These are phyloP conservation scores for Brassica nigra DNA, from an alignment of 345 rosid genomes.

Conservation along the genomic window DNA sequence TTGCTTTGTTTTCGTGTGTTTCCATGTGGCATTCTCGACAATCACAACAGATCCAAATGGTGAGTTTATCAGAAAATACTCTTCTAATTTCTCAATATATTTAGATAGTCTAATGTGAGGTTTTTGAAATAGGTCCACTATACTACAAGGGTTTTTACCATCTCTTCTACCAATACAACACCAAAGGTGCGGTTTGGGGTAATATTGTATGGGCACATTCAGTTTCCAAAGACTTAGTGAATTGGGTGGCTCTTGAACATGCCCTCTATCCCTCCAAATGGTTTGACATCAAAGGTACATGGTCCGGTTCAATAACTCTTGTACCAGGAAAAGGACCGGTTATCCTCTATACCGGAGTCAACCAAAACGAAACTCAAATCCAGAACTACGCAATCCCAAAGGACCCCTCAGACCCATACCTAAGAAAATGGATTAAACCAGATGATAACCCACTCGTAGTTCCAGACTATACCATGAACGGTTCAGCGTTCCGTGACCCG, in stretches of 20 bases:
- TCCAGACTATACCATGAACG: constrained; percentile 58
- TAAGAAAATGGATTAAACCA: constrained; percentile 80
- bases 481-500: constrained; percentile 85
- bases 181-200: constrained; percentile 94
- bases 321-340: constrained; percentile 62
- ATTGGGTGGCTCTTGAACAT: constrained; percentile 71
- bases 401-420: constrained; percentile 72
- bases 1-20: neutral
- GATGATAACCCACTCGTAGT: constrained; percentile 59
- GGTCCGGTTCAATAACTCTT: constrained; percentile 93
- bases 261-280: constrained; percentile 69
- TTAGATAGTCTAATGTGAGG: neutral
- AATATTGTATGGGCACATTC: constrained; percentile 97
- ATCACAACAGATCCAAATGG: constrained; percentile 50
- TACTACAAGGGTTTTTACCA: constrained; percentile 80
- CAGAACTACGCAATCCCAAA: constrained; percentile 78
- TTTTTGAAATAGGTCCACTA: constrained; percentile 59
- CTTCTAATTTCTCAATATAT: neutral
- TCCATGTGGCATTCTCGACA: constrained; percentile 16
- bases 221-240: constrained; percentile 77
- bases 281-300: constrained; percentile 72
- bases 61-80: constrained; percentile 12
- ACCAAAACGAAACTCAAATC: constrained; percentile 48
- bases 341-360: constrained; percentile 76
- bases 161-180: constrained; percentile 86